A percentile compares a stretch with the other conserved stretches of the same genome.
These are phyloP conservation scores for Scheffersomyces quercinus DNA, from an alignment of 1,139 yeast species.

Conservation along the genomic window DNA sequence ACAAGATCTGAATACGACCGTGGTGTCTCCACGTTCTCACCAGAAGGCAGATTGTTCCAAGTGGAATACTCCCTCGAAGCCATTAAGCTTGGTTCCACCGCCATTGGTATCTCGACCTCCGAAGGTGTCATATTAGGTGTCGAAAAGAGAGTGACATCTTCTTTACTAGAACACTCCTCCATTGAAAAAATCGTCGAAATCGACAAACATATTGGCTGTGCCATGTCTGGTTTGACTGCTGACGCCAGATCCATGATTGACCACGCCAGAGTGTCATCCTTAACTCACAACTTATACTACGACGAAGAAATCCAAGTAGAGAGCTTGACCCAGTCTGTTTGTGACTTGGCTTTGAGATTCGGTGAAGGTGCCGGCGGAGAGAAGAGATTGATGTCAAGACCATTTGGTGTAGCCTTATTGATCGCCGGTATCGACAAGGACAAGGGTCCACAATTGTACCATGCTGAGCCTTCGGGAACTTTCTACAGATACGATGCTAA, in stretches of 20 bases:
- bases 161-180: slow-evolving; percentile 85
- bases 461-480: slow-evolving; percentile 99
- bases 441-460: slow-evolving; percentile 93
- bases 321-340: slow-evolving; percentile 91
- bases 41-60: slow-evolving; percentile 97
- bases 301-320: slow-evolving; percentile 94
- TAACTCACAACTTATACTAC: slow-evolving; percentile 85
- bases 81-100: slow-evolving; percentile 94
- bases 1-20: slow-evolving; percentile 99
- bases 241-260: slow-evolving; percentile 99
- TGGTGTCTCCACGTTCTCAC: slow-evolving; percentile 97
- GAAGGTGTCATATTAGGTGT: slow-evolving; percentile 97
- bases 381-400: slow-evolving; percentile 96
- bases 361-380: slow-evolving; percentile 99
- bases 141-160: slow-evolving; percentile 94
- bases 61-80: slow-evolving; percentile 98
- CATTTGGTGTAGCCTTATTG: slow-evolving; percentile 96
- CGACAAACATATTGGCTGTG: slow-evolving; percentile 94
- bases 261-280: slow-evolving; percentile 92
- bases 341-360: slow-evolving; percentile 94
- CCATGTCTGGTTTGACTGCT: slow-evolving; percentile 98
- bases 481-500: slow-evolving; percentile 97
- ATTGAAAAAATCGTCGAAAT: slow-evolving; percentile 96
- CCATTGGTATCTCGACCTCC: slow-evolving; percentile 95
- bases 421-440: slow-evolving; percentile 93